Evolutionary conservation across 2,329 filamentous ascomycete genomes (phyloP), one percentile per base, ranked within the genome.

Genomic region (Trichoderma sp.): DNA sequence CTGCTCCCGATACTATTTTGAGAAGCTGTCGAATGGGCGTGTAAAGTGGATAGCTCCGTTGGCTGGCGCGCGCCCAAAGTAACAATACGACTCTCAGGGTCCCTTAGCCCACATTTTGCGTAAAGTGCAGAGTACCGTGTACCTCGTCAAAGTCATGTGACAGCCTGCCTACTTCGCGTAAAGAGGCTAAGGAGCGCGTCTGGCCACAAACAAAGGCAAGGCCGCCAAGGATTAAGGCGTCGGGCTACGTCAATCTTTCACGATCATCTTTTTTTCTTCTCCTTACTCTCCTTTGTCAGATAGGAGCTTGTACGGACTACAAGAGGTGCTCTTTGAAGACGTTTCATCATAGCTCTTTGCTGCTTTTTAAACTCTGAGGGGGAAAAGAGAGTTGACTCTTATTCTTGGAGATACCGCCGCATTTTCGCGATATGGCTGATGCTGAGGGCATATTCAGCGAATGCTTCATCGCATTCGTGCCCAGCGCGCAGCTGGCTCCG

Each of bases 401-500:
- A 16, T 24, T 27, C 14, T 41, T 45, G 53, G 24, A 45, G 67
- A 18, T 21, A n/a, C 11, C 53, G 6, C 53, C n/a, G 50, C 45
- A 27, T 14, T 45, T 45, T 31, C 24, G 29, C 45, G 77, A 76
- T 67, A 86, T 84, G 83, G 79, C 76, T 53, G 81, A 82, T 73
- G 74, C 77, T 62, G 79, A 79, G n/a, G 75, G 80, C 73, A 77
- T 86, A 75, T 88, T 88, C 78, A 76, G 81, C 77, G 83, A 86
- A 76, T 88, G 86, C 81, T 78, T 80, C 9, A 81, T 88, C 77
- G 85, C 85, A 45, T 88, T 88, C 78, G 86, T 88, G 50, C 83
- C 86, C 1, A 87, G 86, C 79, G 82, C 80, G 50, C 77, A 80
- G 18, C 81, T 88, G 21, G 80, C 85, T 11, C 82, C 84, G 1